Percentiles rank a stretch among this genome's conserved stretches.
These are phyloP conservation scores for Harringtonia lauricola DNA, from an alignment of 2,329 filamentous ascomycete species.

Conservation along the genomic window DNA sequence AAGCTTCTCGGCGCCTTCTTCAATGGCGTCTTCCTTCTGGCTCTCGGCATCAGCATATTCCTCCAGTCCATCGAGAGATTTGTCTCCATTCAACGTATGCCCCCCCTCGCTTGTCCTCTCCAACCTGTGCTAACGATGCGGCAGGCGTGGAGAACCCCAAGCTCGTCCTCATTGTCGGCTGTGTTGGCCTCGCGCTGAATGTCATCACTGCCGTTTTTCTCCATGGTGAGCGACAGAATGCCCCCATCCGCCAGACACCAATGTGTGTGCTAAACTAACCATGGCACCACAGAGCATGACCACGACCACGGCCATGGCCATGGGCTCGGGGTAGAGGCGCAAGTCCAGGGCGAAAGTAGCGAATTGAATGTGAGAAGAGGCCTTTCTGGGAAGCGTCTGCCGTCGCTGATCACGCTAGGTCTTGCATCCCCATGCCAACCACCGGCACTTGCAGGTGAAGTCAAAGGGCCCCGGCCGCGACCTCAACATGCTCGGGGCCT, in stretches of 20 bases:
- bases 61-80: slow-evolving; percentile 66
- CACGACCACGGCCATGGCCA: slow-evolving; percentile 17
- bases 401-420: neutral
- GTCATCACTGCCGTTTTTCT: slow-evolving; percentile 54
- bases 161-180: slow-evolving; percentile 58
- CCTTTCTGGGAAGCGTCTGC: too few relatives aligned
- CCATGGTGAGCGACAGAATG: slow-evolving; percentile 38
- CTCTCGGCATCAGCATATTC: slow-evolving; percentile 60
- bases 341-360: neutral
- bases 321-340: slow-evolving; percentile 8
- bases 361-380: too few relatives aligned
- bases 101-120: neutral
- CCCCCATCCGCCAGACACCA: neutral
- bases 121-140: neutral
- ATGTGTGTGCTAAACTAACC: neutral
- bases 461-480: slow-evolving; percentile 34
- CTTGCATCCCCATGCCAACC: slow-evolving; percentile 30
- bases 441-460: slow-evolving; percentile 30
- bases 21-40: slow-evolving; percentile 66
- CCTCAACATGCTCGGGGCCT: slow-evolving; percentile 59
- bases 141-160: slow-evolving; percentile 49
- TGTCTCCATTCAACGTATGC: slow-evolving; percentile 38
- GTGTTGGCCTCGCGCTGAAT: slow-evolving; percentile 55
- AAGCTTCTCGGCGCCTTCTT: slow-evolving; percentile 69
- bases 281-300: slow-evolving; percentile 14